Base-by-base conservation (phyloP, 2,329 filamentous ascomycete genomes). In the Aplosporella prunicola region DNA sequence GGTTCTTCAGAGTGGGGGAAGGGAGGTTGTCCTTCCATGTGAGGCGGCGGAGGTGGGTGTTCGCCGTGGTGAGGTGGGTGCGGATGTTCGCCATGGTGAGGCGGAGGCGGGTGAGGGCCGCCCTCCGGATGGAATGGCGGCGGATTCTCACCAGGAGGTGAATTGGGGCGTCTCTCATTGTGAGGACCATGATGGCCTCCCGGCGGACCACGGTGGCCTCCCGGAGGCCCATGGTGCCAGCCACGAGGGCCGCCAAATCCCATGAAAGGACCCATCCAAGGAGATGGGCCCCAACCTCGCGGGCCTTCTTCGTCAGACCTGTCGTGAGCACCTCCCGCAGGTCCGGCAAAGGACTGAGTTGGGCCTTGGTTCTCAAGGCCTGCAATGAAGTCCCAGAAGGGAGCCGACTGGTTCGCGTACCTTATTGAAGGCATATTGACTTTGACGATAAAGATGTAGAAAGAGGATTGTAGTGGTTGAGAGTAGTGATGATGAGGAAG, bases 301-400 rank as follows among this genome's bases (percentile, higher is more conserved):
- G 51, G 51, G 24, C 48, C 47, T 20, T 40, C 43, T 42, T 42
- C 37, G 32, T 46, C 41, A 9, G 45, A 52, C 39, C 47, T 49
- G 35, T 42, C 45, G 27, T 47, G 51, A 24, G 48, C 46, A 34
- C 43, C 48, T 27, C 51, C 47, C 10, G 45, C 45, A 31, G 37
- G 51, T 40, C 52, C 52, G 35, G 52, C 51, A 43, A 66, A 67
- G 17, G 68, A 64, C 47, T 70, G 62, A 20, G 60, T 52, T 22
- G 49, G 42, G 37, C 59, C 62, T 52, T 63, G 56, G 37, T 65
- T 57, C 45, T 74, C 69, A 9, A 76, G 58, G 43, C 56, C 60
- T 35, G 67, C 62, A 36, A 74, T 47, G 42, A 69, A 71, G 51
- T 75, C 69, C 71, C 72, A 74, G 51, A 75, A 72, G 35, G 69